These are phyloP conservation scores for Populus tremula DNA, from an alignment of 345 rosid species.

Conservation along the genomic window DNA sequence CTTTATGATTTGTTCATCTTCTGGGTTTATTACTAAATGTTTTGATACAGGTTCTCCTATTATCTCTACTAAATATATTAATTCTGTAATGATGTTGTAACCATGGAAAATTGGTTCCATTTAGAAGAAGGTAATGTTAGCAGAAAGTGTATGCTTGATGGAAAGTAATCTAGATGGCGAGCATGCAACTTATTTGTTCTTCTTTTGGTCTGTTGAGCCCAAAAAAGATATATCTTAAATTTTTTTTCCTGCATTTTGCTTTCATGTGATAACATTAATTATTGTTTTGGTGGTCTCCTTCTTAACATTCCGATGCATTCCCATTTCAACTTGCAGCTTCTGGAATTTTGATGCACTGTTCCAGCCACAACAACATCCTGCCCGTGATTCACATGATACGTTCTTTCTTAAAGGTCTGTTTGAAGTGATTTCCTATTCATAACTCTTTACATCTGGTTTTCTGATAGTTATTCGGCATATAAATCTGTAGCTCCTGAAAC, in stretches of 20 bases:
- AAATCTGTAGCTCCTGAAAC: constrained; percentile 66
- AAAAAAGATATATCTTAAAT: too few species aligned
- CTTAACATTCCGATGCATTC: not conserved
- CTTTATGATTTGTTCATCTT: not conserved
- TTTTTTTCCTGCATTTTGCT: too few species aligned
- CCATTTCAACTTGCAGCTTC: constrained; percentile 54
- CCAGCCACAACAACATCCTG: constrained; percentile 99
- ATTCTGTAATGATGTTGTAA: not conserved
- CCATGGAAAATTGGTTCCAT: not conserved
- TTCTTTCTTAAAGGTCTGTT: constrained; percentile 74
- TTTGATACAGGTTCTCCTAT: not conserved
- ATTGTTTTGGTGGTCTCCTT: not conserved
- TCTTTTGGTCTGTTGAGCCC: not conserved
- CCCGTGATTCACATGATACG: constrained; percentile 97
- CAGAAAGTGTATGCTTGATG: not conserved
- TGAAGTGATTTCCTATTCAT: constrained; percentile 12
- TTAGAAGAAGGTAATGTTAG: not conserved
- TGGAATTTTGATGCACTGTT: constrained; percentile 96
- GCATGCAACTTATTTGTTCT: not conserved
- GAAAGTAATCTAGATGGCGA: not conserved
- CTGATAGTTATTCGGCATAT: constrained; percentile 15
- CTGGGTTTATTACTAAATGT: not conserved
- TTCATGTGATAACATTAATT: not conserved
- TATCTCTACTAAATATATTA: not conserved
- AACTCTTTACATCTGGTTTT: not conserved